These are phyloP conservation scores for Pelargonium australe DNA, from an alignment of 441 rosid genomes.

Conservation along the genomic window DNA sequence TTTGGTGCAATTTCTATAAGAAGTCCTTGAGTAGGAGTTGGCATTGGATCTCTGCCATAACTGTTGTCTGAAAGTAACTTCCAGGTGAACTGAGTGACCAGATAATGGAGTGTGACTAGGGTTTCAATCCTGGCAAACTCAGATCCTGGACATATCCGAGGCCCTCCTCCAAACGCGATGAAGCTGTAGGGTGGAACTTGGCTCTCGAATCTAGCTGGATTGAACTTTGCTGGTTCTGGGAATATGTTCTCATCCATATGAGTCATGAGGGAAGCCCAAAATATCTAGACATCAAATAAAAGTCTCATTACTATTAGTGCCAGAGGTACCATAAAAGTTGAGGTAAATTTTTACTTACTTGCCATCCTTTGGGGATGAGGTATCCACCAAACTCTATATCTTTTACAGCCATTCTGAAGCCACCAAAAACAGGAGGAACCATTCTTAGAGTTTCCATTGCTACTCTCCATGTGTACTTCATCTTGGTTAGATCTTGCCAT, in stretches of 20 bases:
- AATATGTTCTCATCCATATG: conserved; percentile 42
- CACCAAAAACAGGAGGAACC: conserved; percentile 38
- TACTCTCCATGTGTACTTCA: conserved; percentile 59
- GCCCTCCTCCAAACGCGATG: conserved; percentile 43
- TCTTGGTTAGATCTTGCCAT: conserved; percentile 45
- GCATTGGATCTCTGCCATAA: conserved; percentile 13
- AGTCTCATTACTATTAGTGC: background rate
- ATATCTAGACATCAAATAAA: conserved; percentile 22
- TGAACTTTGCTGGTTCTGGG: conserved; percentile 36
- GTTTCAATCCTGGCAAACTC: conserved; percentile 49
- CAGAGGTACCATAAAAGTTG: too few relatives aligned
- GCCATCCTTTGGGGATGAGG: conserved; percentile 49
- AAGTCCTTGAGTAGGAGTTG: conserved; percentile 15
- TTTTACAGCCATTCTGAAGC: conserved; percentile 36
- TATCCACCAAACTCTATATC: conserved; percentile 36
- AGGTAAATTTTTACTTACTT: conserved; percentile 27
- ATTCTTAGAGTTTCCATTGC: conserved; percentile 46
- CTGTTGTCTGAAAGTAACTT: conserved; percentile 6
- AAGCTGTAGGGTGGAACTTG: conserved; percentile 45
- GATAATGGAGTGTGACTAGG: conserved; percentile 15
- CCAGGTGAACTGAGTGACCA: conserved; percentile 13
- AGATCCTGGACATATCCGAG: conserved; percentile 48
- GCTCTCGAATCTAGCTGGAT: conserved; percentile 43
- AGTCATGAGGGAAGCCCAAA: conserved; percentile 41
- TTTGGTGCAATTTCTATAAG: background rate